Evolutionary conservation across 352 stramenopile species (phyloP), one percentile per base, ranked within the genome.

Genomic region (Phytophthora rubi): DNA sequence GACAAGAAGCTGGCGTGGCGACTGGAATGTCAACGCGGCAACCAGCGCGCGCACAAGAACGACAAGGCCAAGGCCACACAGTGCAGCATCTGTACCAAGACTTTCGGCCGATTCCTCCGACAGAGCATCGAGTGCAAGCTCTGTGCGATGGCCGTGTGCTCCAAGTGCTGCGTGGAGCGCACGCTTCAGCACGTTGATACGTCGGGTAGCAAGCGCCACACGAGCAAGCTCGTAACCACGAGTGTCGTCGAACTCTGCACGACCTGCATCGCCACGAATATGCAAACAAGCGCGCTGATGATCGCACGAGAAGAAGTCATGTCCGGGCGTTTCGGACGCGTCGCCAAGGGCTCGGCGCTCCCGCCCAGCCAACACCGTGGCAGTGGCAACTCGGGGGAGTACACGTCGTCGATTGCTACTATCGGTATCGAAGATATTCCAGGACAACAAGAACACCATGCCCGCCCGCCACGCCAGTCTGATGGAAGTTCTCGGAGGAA

Each of bases 1-100:
- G 76, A 82, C 72, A 89, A 87, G 69, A 89, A 89, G 67, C 71
- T 89, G 33, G 49, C 59, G 65, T 80, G 77, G 71, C 68, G 70
- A 33, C 57, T 89, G n/a, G 52, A 77, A 30, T 76, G 70, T 59
- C 59, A 71, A 18, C 32, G 51, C 6, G 58, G 69, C 37, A 63
- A 55, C 8, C 59, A 68, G 59, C 51, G 76, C 33, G 66, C 73
- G 61, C 42, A 54, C 15, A 59, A 62, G 48, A 55, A 68, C 12
- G 64, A 73, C 2, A 73, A 71, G 30, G 47, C 33, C 0, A 73
- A 67, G 54, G 53, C 70, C 8, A 60, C 66, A 8, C 63, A 72
- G 35, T 89, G 81, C 68, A 75, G 68, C 47, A 67, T 86, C 49
- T 89, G 81, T 72, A 70, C 44, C 32, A 83, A 84, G 30, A 66